Percentiles rank a stretch among this genome's conserved stretches.
Evolutionary conservation across 495 filamentous ascomycete genomes (phyloP).

Genomic region (Talaromyces liani): DNA sequence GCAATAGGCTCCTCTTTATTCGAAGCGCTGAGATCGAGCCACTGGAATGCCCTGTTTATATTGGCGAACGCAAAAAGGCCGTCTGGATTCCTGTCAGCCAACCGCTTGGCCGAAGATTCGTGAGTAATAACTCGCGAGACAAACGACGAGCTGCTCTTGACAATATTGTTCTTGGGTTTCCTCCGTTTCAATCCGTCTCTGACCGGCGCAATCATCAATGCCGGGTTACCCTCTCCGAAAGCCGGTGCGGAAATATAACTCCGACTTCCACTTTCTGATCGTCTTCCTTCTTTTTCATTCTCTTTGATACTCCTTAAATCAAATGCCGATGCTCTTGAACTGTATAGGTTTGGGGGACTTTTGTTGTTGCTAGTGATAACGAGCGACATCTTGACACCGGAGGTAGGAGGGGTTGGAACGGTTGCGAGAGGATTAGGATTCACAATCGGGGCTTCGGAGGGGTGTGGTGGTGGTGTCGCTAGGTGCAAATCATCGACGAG

Average conservation of each 20-base stretch:
- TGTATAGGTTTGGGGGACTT: conserved; percentile 46
- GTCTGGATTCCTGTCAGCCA: conserved; percentile 69
- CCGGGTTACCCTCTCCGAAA: conserved; percentile 83
- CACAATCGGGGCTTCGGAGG: conserved; percentile 75
- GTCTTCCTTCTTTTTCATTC: conserved; percentile 54
- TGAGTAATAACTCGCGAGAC: conserved; percentile 92
- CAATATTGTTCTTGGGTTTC: conserved; percentile 95
- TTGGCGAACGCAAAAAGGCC: conserved; percentile 90
- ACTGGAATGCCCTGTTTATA: conserved; percentile 87
- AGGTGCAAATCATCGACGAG: conserved; percentile 85
- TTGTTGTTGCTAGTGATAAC: conserved; percentile 57
- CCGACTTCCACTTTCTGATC: conserved; percentile 46
- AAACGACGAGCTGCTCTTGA: conserved; percentile 96
- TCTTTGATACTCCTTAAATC: conserved; percentile 21
- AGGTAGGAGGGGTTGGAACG: conserved; percentile 66
- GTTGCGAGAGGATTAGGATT: conserved; percentile 90
- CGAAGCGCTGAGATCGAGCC: conserved; percentile 58
- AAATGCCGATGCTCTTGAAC: background rate
- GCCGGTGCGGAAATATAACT: conserved; percentile 44
- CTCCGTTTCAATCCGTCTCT: conserved; percentile 73
- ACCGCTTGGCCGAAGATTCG: conserved; percentile 66
- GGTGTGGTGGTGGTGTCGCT: conserved; percentile 90
- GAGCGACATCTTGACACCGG: conserved; percentile 81
- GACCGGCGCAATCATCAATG: conserved; percentile 50
- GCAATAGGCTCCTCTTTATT: conserved; percentile 75